Percentiles rank a stretch among this genome's conserved stretches.
Conservation (phyloP, 23 red algal genomes). For the Pyropia yezoensis region DNA sequence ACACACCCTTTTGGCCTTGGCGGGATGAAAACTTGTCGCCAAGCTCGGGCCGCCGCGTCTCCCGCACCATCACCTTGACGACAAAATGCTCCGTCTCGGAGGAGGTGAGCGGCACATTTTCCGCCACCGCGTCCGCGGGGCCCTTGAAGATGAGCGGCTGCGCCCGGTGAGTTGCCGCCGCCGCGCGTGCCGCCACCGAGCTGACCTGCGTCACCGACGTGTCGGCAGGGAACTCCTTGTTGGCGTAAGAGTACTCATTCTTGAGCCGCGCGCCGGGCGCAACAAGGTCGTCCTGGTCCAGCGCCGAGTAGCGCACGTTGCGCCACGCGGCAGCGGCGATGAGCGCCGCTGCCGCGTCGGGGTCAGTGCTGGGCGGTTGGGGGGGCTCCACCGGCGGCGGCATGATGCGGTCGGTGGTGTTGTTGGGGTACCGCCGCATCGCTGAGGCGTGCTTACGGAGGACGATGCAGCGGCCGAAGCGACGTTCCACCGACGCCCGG, state of each 20-base stretch:
- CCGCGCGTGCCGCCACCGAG: too few species aligned
- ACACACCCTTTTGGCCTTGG: slow-evolving; percentile 97
- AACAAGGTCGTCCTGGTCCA: slow-evolving; percentile 70
- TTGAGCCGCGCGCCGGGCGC: slow-evolving; percentile 52
- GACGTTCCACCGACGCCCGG: slow-evolving; percentile 74
- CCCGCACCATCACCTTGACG: slow-evolving; percentile 79
- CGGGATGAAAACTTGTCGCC: slow-evolving; percentile 99
- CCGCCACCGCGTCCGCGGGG: slow-evolving; percentile 26
- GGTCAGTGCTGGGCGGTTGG: not conserved
- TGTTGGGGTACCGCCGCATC: slow-evolving; percentile 56
- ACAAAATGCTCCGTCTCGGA: slow-evolving; percentile 57
- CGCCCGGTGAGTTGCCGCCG: too few species aligned
- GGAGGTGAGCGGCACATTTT: slow-evolving; percentile 58
- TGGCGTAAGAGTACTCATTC: slow-evolving; percentile 51
- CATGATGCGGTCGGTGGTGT: too few species aligned
- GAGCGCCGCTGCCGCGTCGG: not conserved
- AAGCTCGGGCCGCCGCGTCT: slow-evolving; percentile 70
- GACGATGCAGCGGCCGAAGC: slow-evolving; percentile 83
- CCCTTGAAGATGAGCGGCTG: slow-evolving; percentile 45
- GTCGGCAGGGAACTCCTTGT: slow-evolving; percentile 75
- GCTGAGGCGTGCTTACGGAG: slow-evolving; percentile 58
- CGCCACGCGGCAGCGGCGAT: not conserved
- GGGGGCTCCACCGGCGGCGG: too few species aligned
- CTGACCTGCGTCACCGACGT: too few species aligned
- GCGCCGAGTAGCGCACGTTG: slow-evolving; percentile 11